These are phyloP conservation scores for Phaeosphaeriaceae sp. DNA, from an alignment of 2,329 filamentous ascomycete species.

Conservation along the genomic window DNA sequence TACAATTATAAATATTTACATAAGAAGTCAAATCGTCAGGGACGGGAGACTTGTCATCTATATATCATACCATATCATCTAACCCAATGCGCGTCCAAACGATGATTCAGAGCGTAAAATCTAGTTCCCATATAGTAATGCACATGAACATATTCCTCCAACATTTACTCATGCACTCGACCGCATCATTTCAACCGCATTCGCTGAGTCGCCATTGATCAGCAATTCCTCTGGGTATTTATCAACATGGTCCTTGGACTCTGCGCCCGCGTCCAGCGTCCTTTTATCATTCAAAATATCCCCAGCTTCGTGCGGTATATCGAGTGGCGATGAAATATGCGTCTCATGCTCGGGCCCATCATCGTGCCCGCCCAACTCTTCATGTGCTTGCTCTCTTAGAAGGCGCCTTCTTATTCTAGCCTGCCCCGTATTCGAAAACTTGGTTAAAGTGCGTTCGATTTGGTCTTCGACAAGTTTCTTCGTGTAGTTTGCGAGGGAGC, in stretches of 20 bases:
- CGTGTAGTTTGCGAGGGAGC: constrained; percentile 77
- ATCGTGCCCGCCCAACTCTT: constrained; percentile 4
- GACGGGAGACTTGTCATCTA: too few relatives aligned
- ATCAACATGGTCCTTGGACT: constrained; percentile 18
- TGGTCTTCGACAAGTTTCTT: constrained; percentile 78
- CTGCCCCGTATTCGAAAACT: constrained; percentile 57
- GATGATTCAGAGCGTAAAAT: too few relatives aligned
- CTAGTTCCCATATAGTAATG: too few relatives aligned
- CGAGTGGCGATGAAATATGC: constrained; percentile 9
- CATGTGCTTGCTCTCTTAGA: constrained; percentile 11
- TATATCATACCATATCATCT: too few relatives aligned
- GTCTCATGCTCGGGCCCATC: constrained; percentile 1
- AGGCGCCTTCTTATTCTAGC: constrained; percentile 9
- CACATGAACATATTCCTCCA: too few relatives aligned
- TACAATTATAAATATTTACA: too few relatives aligned
- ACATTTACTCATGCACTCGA: too few relatives aligned
- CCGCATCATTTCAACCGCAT: too few relatives aligned
- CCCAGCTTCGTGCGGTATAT: constrained; percentile 15
- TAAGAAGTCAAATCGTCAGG: too few relatives aligned
- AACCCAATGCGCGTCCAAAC: too few relatives aligned
- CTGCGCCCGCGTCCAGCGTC: constrained; percentile 8
- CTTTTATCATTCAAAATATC: constrained; percentile 26
- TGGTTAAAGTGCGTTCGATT: constrained; percentile 69
- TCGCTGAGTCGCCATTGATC: too few relatives aligned
- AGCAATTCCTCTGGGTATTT: constrained; percentile 24